A percentile compares a stretch with the other conserved stretches of the same genome.
These are phyloP conservation scores for Quercus bicolor DNA, from an alignment of 306 rosid species.

Conservation along the genomic window DNA sequence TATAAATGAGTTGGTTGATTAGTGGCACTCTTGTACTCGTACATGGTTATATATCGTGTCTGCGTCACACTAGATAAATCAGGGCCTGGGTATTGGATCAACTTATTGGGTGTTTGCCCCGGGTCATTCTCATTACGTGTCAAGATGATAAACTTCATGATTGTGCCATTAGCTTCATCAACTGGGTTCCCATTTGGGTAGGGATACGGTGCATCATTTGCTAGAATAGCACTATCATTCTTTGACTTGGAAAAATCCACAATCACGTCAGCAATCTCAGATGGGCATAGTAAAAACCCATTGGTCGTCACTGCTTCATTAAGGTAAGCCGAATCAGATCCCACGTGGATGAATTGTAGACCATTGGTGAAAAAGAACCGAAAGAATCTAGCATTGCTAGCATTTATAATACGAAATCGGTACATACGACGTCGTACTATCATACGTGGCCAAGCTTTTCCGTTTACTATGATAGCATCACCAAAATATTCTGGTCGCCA, in stretches of 20 bases:
- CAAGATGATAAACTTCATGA: conserved; percentile 32
- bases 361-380: conserved; percentile 43
- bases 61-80: conserved; percentile 22
- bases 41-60: conserved; percentile 42
- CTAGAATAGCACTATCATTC: conserved; percentile 19
- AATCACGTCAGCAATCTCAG: conserved; percentile 50
- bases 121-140: conserved; percentile 20
- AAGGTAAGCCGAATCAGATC: conserved; percentile 43
- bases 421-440: conserved; percentile 47
- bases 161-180: conserved; percentile 31
- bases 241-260: conserved; percentile 40
- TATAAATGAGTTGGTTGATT: conserved; percentile 46
- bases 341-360: conserved; percentile 35
- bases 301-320: conserved; percentile 11
- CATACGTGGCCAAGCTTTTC: conserved; percentile 54
- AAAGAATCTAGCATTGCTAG: conserved; percentile 49
- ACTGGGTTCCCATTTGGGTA: conserved; percentile 47
- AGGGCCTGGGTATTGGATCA: conserved; percentile 32
- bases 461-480: conserved; percentile 45
- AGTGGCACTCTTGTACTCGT: conserved; percentile 37
- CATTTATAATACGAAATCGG: conserved; percentile 45
- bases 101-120: conserved; percentile 11
- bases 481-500: conserved; percentile 62
- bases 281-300: conserved; percentile 40
- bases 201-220: conserved; percentile 48